Base-by-base conservation (phyloP, 139 green algal genomes). In the Chlamydomonas sphaeroides region DNA sequence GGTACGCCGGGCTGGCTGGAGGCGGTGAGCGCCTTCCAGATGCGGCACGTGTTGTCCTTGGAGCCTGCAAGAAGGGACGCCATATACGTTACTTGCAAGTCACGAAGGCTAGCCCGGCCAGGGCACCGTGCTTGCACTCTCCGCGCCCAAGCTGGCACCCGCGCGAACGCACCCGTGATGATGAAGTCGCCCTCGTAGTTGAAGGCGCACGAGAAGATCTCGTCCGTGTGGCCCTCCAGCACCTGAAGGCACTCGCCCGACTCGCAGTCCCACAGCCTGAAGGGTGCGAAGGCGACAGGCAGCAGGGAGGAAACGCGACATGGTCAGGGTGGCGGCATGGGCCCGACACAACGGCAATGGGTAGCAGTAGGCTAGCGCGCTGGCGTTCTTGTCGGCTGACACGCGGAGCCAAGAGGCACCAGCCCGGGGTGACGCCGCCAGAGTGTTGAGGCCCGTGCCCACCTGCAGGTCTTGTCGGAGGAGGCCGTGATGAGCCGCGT, bases 111-210 rank as follows among this genome's bases (percentile, higher is more conserved):
- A n/a, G n/a, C n/a, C n/a, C n/a, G n/a, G n/a, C n/a, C n/a, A n/a
- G n/a, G n/a, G n/a, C n/a, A n/a, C n/a, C n/a, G n/a, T n/a, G n/a
- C n/a, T n/a, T n/a, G n/a, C n/a, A n/a, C n/a, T n/a, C n/a, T n/a
- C n/a, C n/a, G n/a, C n/a, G n/a, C n/a, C n/a, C n/a, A n/a, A n/a
- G n/a, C n/a, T n/a, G n/a, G n/a, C n/a, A n/a, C n/a, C n/a, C n/a
- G n/a, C n/a, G n/a, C n/a, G n/a, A n/a, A n/a, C 36, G n/a, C 45
- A 67, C 86, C 86, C 41, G 86, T 95, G 84, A 96, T 94, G 57
- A 96, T 87, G 68, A 89, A 90, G 85, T 93, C 87, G 7, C 90
- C 93, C 69, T 96, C 92, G 79, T 96, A 96, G 88, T 96, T 96
- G 84, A 95, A 94, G 14, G 92, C 89, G 74, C 89, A 93, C 23